Base-by-base conservation (phyloP, 2,329 filamentous ascomycete genomes). In the Monilinia aucupariae region DNA sequence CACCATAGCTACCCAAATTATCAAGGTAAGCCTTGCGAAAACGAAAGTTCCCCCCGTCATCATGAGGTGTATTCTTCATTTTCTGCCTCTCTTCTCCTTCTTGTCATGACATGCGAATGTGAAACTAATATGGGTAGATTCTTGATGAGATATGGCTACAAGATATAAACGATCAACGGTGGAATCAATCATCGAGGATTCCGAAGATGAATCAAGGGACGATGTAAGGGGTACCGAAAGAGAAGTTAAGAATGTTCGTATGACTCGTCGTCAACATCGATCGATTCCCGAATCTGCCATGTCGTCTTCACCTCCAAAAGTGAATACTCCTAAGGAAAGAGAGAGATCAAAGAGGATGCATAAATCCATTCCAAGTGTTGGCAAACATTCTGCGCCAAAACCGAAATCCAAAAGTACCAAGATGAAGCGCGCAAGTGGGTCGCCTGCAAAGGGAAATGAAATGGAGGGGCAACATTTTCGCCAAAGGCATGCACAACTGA, bases 141-240 rank as follows among this genome's bases (percentile, higher is more conserved):
- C 49, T 51, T 34, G 8, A 34, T 59, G 27, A 61, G 63, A 61
- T 49, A 73, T 73, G 71, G 55, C 71, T 27, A 64, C 69, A 13
- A 70, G 65, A 64, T 72, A 73, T 59, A 69, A 47, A 39, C 53
- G 59, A 59, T 67, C 71, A 64, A 66, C 68, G 10, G 61, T 71
- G 49, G 68, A 71, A 64, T 59, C 69, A 39, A 74, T 73, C 22
- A 55, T 68, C 37, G 72, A 73, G 55, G 66, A 68, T 51, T 67
- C 67, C 32, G 71, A 72, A 49, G 68, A 71, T 67, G 70, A 70
- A 61, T 59, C 67, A 63, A 66, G 64, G 55, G 63, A 55, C n/a
- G 62, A 62, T 50, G 50, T 68, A 59, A 70, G 62, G 63, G 63
- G 50, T 30, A 63, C 53, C 43, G 65, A 67, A 34, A 61, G 64